Base-by-base conservation (phyloP, 2,329 filamentous ascomycete genomes). In the Aspergillus carbonarius region DNA sequence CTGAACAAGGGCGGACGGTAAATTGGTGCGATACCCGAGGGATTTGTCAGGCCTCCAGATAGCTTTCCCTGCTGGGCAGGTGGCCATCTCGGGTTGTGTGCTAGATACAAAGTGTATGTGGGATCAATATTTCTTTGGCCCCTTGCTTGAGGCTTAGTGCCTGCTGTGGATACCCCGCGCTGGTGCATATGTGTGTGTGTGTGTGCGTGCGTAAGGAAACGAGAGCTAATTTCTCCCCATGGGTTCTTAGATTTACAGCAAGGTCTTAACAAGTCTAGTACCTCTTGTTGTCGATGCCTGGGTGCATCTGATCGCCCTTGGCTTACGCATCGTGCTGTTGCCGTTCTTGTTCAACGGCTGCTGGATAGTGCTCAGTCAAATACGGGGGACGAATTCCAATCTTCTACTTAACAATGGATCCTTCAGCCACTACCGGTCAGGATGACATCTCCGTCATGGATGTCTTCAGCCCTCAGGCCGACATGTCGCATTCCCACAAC, bases 1-100 rank as follows among this genome's bases (percentile, higher is more conserved):
- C 77, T 81, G 77, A 79, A 75, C 60, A 74, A 77, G 77, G 78
- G 75, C 78, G 79, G 79, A 81, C 78, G 77, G 76, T 79, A 79
- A 80, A 70, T 73, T 68, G 61, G 68, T 68, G 47, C 44, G 52
- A 57, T 48, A 60, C 55, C 62, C 50, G 34, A 53, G 35, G 39
- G 37, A 30, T 32, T n/a, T 25, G 30, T 25, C 37, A 34, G 27
- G 15, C 39, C 42, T 18, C 51, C 37, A 18, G 27, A 20, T 42
- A 44, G 39, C 27, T 23, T 53, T 50, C 18, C 37, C 23, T 27
- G 51, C 51, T n/a, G n/a, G 51, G 15, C 42, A 9, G 18, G 25
- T 48, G 27, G n/a, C 44, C 27, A 27, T 53, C 50, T 44, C 23
- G 23, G 39, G 18, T 34, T 54, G 25, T 25, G 25, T 32, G 37